These are phyloP conservation scores for Exophiala sp. DNA, from an alignment of 2,329 filamentous ascomycete genomes.

Conservation along the genomic window DNA sequence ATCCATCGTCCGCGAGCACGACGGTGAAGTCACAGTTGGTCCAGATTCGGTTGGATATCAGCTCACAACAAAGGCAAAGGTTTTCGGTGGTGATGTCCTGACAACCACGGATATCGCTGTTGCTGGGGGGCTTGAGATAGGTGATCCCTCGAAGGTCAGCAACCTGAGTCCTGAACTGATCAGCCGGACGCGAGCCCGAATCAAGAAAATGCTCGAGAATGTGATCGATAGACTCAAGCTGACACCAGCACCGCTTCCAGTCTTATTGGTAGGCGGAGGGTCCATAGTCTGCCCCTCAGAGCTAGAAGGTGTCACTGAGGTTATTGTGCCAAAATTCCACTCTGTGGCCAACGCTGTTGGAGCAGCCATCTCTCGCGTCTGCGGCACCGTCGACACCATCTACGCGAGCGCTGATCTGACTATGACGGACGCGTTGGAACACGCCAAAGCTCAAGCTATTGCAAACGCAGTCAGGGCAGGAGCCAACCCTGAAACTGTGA, in stretches of 20 bases:
- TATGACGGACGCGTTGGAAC: conserved; percentile 30
- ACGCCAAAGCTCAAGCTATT: conserved; percentile 24
- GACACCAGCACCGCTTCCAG: conserved; percentile 44
- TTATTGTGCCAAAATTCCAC: conserved; percentile 46
- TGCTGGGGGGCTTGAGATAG: conserved; percentile 33
- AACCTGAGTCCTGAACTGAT: conserved; percentile 32
- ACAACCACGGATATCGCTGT: conserved; percentile 50
- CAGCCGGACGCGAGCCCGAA: conserved; percentile 34
- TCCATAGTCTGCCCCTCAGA: conserved; percentile 47
- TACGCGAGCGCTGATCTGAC: conserved; percentile 34
- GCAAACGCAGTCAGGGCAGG: conserved; percentile 19
- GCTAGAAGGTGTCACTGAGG: conserved; percentile 47
- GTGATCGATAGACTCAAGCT: conserved; percentile 54
- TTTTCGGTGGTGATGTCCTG: conserved; percentile 50
- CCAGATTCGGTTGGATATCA: conserved; percentile 52
- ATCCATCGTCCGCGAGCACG: conserved; percentile 36
- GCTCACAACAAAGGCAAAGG: conserved; percentile 43
- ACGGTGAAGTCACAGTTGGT: conserved; percentile 39
- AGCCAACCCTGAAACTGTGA: conserved; percentile 23
- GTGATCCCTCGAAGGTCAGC: conserved; percentile 27
- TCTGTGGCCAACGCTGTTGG: conserved; percentile 57
- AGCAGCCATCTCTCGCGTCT: conserved; percentile 53
- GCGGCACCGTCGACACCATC: conserved; percentile 49
- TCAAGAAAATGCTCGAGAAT: conserved; percentile 46
- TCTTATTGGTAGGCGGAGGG: conserved; percentile 55